phyloP scores from a whole-genome alignment of 2,329 filamentous ascomycete species.

The Rhexocercosporidium sp. region DNA sequence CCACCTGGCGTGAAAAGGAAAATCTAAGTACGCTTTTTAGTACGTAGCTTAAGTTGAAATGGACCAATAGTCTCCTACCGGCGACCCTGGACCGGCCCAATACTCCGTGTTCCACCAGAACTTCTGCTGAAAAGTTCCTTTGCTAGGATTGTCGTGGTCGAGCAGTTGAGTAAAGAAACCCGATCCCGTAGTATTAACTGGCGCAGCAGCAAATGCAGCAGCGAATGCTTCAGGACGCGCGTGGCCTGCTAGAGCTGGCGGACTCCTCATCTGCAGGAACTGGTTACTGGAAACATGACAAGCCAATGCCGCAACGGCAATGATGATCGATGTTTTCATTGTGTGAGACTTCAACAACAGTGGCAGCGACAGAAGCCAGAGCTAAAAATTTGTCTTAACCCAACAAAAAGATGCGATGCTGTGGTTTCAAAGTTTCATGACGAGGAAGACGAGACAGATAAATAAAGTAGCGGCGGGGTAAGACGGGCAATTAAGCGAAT shows the following conservation, averaged over 20 bases:
- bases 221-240: no score
- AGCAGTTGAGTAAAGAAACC: conserved; percentile 53
- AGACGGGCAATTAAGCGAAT: no score
- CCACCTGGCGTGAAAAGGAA: conserved; percentile 60
- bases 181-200: conserved; percentile 31
- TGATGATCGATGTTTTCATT: conserved; percentile 37
- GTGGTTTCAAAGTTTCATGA: no score
- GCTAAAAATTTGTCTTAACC: no score
- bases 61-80: no score
- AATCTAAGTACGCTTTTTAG: no score
- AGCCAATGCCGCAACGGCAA: conserved; percentile 30
- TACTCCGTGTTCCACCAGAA: conserved; percentile 58
- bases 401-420: no score
- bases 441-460: no score
- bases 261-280: conserved; percentile 26
- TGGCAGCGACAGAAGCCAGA: conserved; percentile 16
- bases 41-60: no score
- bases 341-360: conserved; percentile 12
- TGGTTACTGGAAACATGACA: conserved; percentile 26
- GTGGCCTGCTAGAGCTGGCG: no score
- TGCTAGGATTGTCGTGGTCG: conserved; percentile 60
- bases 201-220: conserved; percentile 12
- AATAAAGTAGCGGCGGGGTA: no score
- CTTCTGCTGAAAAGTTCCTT: conserved; percentile 59
- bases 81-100: conserved; percentile 60